These are phyloP conservation scores for Curvularia lunata DNA, from an alignment of 2,329 filamentous ascomycete genomes.

Conservation along the genomic window DNA sequence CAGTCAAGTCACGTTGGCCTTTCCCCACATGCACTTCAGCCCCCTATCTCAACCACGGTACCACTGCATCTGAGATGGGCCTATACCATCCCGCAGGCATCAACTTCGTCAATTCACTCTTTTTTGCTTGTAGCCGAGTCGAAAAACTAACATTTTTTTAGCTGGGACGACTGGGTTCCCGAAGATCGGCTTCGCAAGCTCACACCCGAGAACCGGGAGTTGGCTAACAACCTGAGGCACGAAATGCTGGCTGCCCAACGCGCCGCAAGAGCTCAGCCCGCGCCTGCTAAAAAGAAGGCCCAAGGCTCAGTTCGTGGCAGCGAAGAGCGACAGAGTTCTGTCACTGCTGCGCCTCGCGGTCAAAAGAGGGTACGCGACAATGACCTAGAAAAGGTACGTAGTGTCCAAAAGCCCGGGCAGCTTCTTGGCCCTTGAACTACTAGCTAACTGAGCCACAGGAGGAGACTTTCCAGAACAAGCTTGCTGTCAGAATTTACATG, in stretches of 20 bases:
- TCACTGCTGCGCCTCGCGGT: constrained; percentile 64
- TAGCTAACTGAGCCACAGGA: constrained; percentile 63
- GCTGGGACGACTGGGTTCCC: constrained; percentile 98
- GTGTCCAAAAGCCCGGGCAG: background rate
- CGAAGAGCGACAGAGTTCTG: constrained; percentile 73
- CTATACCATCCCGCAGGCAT: background rate
- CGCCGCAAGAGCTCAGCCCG: constrained; percentile 51
- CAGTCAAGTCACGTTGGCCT: constrained; percentile 22
- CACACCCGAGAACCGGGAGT: constrained; percentile 91
- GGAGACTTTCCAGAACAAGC: constrained; percentile 81
- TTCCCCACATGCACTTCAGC: constrained; percentile 12
- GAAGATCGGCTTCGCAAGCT: constrained; percentile 93
- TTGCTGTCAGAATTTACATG: constrained; percentile 83
- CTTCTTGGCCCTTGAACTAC: background rate
- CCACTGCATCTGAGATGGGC: constrained; percentile 7
- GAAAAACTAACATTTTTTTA: constrained; percentile 45
- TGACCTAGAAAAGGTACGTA: constrained; percentile 77
- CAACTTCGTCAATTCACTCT: background rate
- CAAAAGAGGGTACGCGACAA: constrained; percentile 79
- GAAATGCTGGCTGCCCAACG: constrained; percentile 68
- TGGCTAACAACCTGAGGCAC: constrained; percentile 75
- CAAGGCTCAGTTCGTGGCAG: constrained; percentile 72
- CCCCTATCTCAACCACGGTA: constrained; percentile 21
- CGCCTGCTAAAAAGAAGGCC: constrained; percentile 62
- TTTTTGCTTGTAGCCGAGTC: background rate